Base-by-base conservation (phyloP, 169 alveolate genomes). In the Plasmodium fragile region DNA sequence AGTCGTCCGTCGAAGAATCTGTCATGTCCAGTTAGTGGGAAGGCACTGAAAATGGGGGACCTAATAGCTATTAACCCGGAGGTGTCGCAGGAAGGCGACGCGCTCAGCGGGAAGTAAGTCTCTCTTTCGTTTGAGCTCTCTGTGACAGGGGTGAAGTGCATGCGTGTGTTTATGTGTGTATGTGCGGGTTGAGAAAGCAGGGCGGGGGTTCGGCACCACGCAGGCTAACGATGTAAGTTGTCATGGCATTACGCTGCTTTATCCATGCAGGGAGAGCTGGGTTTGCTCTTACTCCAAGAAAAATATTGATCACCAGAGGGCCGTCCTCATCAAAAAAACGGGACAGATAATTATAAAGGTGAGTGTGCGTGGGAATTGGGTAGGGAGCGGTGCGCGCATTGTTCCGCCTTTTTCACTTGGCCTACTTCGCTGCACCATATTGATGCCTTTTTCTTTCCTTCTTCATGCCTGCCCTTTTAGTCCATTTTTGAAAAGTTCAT, bases 21-120 rank as follows among this genome's bases (percentile, higher is more conserved):
- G 11, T 70, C 87, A 10, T 97, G 98, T 83, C 98, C 98, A 32
- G 95, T 97, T 70, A 94, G 97, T 71, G 96, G 97, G 65, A 94
- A 94, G 53, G 96, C 97, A 6, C 52, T 97, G 53, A 97, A 96
- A 52, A 73, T 97, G 53, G 95, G 81, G 72, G 97, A 97, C 71
- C 92, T 97, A 41, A 94, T 96, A 65, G 93, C 96, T 43, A 78
- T 97, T 25, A 81, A 96, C 70, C 98, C 98, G 4, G 98, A 96
- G 45, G 45, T 80, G 3, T 11, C 70, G 6, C 36, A 39, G 22
- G 92, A 82, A 11, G 78, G 84, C 11, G 96, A 93, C 43, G 75
- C 81, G 10, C 77, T 65, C 36, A 91, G 70, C 49, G 85, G 92
- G 16, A 81, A 69, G 83, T 71, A 87, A 71, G 92, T 25, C 36